Conservation (phyloP, 208 protist species). For the Trichomonas tenax region DNA sequence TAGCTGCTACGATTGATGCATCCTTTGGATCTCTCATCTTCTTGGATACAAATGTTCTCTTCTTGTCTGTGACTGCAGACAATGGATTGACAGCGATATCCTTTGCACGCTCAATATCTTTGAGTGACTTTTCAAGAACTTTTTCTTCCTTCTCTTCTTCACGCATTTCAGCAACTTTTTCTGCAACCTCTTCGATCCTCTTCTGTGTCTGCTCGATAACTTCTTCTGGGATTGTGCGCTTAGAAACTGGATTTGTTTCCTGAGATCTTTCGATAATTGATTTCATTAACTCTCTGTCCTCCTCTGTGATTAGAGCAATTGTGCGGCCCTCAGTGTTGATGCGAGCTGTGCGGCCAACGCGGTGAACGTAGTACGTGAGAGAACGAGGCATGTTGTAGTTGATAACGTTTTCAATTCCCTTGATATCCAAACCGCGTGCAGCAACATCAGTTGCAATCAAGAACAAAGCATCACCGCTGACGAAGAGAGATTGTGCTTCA, state of each 20-base stretch:
- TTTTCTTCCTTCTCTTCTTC: constrained; percentile 13
- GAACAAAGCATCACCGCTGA: constrained; percentile 25
- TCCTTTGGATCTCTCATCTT: background rate
- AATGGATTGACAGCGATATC: background rate
- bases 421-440: constrained; percentile 48
- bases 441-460: constrained; percentile 43
- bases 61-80: background rate
- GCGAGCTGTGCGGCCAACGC: constrained; percentile 38
- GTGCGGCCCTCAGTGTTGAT: constrained; percentile 41
- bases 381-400: constrained; percentile 50
- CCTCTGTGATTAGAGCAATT: constrained; percentile 44
- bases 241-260: background rate
- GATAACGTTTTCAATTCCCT: constrained; percentile 45
- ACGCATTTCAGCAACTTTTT: background rate
- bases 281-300: background rate
- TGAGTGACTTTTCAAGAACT: background rate
- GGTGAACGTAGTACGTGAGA: constrained; percentile 44
- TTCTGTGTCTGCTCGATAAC: background rate
- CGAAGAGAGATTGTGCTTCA: constrained; percentile 24
- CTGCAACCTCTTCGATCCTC: background rate
- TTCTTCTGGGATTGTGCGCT: background rate
- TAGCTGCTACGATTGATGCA: background rate
- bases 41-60: background rate
- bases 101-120: background rate
- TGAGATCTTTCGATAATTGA: background rate